Evolutionary conservation across 225 moss, liverwort and hornwort species (phyloP).

Genomic region (Physcomitrium patens): DNA sequence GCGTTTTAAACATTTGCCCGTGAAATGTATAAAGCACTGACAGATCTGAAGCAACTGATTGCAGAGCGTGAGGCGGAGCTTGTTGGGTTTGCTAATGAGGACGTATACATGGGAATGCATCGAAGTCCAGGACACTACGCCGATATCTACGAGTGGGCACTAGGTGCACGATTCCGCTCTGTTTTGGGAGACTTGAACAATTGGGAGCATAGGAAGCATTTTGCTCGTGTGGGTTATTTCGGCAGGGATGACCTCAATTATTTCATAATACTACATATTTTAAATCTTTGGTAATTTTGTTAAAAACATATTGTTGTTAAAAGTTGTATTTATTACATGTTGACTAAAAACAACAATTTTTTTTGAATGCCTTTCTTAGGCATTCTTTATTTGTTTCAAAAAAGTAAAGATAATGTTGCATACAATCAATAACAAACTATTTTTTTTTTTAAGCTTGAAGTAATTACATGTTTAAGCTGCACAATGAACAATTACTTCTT

Average conservation of each 20-base stretch:
- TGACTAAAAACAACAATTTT: no score
- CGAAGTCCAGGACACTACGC: slow-evolving; percentile 87
- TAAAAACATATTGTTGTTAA: no score
- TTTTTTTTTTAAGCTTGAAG: no score
- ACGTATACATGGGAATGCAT: slow-evolving; percentile 73
- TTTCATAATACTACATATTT: no score
- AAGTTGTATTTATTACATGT: no score
- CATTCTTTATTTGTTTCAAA: no score
- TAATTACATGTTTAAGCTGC: no score
- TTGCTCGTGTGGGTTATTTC: slow-evolving; percentile 68
- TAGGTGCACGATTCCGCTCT: slow-evolving; percentile 84
- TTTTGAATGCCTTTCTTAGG: no score
- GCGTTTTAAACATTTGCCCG: slow-evolving; percentile 57
- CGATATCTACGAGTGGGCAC: slow-evolving; percentile 93
- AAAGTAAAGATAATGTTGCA: no score
- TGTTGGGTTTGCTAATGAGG: slow-evolving; percentile 64
- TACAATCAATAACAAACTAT: no score
- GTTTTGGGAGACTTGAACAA: slow-evolving; percentile 88
- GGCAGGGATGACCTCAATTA: slow-evolving; percentile 84
- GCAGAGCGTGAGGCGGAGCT: slow-evolving; percentile 51
- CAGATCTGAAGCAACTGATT: slow-evolving; percentile 57
- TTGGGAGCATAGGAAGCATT: slow-evolving; percentile 86
- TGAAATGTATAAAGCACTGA: slow-evolving; percentile 68
- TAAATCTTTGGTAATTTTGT: no score
- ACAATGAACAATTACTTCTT: no score